These are phyloP conservation scores for Phycomyces blakesleeanus DNA, from an alignment of 192 early-diverging fungal species.

Conservation along the genomic window DNA sequence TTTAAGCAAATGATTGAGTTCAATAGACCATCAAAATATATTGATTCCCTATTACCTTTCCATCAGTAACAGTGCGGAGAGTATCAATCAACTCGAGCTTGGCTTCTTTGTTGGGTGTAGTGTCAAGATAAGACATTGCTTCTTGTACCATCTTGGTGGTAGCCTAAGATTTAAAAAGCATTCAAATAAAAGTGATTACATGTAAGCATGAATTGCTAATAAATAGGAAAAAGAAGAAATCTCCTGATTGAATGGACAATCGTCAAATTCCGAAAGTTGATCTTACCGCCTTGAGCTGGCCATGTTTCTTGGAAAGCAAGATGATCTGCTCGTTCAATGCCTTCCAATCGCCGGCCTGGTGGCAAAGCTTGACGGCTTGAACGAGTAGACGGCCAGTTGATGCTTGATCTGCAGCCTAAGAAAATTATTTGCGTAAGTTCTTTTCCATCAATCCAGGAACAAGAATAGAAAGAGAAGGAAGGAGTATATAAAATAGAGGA, in stretches of 20 bases:
- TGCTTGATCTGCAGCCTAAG: slow-evolving; percentile 77
- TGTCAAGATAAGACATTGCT: slow-evolving; percentile 84
- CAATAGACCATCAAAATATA: not conserved
- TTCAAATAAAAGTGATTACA: not conserved
- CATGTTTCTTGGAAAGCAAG: slow-evolving; percentile 94
- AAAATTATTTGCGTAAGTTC: not conserved
- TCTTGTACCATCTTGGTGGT: slow-evolving; percentile 94
- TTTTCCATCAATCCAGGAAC: not conserved
- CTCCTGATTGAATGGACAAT: too few relatives aligned
- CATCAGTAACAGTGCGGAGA: slow-evolving; percentile 92
- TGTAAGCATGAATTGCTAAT: not conserved
- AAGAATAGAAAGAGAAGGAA: not conserved
- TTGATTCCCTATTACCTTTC: slow-evolving; percentile 61
- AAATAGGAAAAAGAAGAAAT: not conserved
- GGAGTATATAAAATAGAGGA: not conserved
- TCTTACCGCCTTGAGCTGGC: slow-evolving; percentile 80
- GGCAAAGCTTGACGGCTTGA: slow-evolving; percentile 72
- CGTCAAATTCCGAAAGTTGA: too few relatives aligned
- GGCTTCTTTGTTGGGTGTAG: slow-evolving; percentile 74
- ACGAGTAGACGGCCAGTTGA: slow-evolving; percentile 88
- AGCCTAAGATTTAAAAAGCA: slow-evolving; percentile 53
- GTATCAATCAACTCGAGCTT: slow-evolving; percentile 93
- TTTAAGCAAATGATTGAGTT: slow-evolving; percentile 22
- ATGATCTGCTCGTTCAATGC: slow-evolving; percentile 89
- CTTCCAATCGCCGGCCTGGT: slow-evolving; percentile 77